Conservation (phyloP, 2,329 filamentous ascomycete species). For the Aphanoascus verrucosus region DNA sequence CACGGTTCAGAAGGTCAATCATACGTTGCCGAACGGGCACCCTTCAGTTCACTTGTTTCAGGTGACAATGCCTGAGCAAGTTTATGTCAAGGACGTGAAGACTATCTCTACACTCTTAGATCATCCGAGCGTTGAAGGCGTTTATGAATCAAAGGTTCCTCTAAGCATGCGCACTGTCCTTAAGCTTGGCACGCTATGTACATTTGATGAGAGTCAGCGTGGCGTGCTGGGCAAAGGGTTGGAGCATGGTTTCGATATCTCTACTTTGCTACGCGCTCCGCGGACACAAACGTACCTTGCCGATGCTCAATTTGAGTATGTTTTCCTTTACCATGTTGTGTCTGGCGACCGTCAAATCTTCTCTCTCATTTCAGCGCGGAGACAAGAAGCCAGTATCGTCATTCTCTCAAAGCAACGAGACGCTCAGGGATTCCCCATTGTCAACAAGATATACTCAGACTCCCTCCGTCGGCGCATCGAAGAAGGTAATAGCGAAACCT, state of each 20-base stretch:
- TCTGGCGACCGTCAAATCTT: constrained; percentile 89
- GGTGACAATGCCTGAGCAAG: constrained; percentile 76
- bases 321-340: constrained; percentile 87
- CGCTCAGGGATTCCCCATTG: constrained; percentile 75
- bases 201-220: constrained; percentile 80
- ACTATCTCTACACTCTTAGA: constrained; percentile 78
- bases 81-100: constrained; percentile 73
- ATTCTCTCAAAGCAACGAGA: constrained; percentile 78
- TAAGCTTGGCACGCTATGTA: constrained; percentile 80
- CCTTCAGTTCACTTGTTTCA: constrained; percentile 90
- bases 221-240: constrained; percentile 87
- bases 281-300: constrained; percentile 65
- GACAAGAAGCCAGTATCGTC: constrained; percentile 70
- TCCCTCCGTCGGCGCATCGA: constrained; percentile 53
- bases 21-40: constrained; percentile 90
- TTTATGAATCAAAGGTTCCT: constrained; percentile 90
- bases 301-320: constrained; percentile 62
- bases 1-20: constrained; percentile 81
- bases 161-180: constrained; percentile 78
- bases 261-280: constrained; percentile 57
- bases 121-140: constrained; percentile 87
- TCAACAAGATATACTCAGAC: constrained; percentile 78
- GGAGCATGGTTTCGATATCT: constrained; percentile 85
- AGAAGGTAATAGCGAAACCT: constrained; percentile 55
- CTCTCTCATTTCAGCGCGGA: constrained; percentile 77